phyloP scores from a whole-genome alignment of 306 rosid genomes.

The Trichosanthes cucumerina region DNA sequence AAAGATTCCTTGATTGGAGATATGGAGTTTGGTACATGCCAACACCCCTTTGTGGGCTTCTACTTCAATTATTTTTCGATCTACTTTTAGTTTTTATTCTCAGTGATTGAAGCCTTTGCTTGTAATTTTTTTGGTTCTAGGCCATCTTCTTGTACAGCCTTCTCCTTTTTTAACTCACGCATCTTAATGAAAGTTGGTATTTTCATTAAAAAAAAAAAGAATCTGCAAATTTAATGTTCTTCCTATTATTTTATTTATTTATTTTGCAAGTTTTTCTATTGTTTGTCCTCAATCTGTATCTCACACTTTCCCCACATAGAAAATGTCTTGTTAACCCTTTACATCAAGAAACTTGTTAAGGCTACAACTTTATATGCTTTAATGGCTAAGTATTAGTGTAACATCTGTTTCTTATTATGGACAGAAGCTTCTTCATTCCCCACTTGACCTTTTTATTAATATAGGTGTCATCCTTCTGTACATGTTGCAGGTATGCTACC shows the following conservation, averaged over 20 bases:
- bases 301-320: not conserved
- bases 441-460: not conserved
- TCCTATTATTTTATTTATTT: not conserved
- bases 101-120: not conserved
- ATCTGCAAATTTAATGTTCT: not conserved
- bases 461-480: not conserved
- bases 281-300: not conserved
- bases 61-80: not conserved
- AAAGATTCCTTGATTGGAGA: not conserved
- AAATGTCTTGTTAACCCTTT: not conserved
- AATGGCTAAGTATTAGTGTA: not conserved
- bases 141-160: not conserved
- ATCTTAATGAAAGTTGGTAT: not conserved
- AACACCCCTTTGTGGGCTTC: not conserved
- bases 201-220: not conserved
- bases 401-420: not conserved
- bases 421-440: not conserved
- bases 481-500: conserved; percentile 63
- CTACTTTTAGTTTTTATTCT: not conserved
- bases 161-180: not conserved
- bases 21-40: not conserved
- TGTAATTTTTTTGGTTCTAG: not conserved
- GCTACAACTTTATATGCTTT: not conserved
- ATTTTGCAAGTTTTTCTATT: not conserved
- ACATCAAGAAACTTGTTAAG: not conserved